Evolutionary conservation across 306 rosid species (phyloP).

Genomic region (Leucaena leucocephala): DNA sequence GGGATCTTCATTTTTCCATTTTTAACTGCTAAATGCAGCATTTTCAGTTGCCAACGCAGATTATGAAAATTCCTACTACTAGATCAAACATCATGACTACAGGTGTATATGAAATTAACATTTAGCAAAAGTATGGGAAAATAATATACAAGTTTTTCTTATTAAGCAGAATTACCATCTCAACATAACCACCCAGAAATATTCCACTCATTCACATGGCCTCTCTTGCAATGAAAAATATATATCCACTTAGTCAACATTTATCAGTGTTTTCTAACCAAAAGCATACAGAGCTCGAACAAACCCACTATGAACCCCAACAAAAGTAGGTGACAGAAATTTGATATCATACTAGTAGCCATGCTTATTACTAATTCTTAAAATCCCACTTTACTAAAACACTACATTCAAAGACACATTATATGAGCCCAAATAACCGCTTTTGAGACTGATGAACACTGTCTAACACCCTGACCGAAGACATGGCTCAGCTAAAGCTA

Average conservation of each 20-base stretch:
- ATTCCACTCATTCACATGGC: not conserved
- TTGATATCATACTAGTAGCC: not conserved
- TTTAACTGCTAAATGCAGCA: conserved; percentile 1
- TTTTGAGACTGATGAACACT: not conserved
- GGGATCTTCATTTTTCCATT: conserved; percentile 16
- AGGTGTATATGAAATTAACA: not conserved
- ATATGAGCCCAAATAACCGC: conserved; percentile 8
- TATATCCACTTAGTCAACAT: not conserved
- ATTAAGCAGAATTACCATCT: conserved; percentile 21
- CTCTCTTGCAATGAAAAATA: not conserved
- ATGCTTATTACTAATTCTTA: conserved; percentile 1
- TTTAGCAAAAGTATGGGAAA: not conserved
- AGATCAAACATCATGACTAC: not conserved
- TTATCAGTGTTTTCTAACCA: not conserved
- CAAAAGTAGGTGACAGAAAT: not conserved
- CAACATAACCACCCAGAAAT: not conserved
- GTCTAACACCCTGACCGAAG: not conserved
- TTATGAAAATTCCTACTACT: not conserved
- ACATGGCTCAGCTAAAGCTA: not conserved
- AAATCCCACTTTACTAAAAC: not conserved
- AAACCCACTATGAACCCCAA: not conserved
- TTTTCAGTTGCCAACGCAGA: not conserved
- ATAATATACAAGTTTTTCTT: not conserved
- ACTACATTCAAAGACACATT: not conserved
- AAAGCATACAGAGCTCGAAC: not conserved